Conservation (phyloP, 306 rosid genomes). For the Trifolium repens region DNA sequence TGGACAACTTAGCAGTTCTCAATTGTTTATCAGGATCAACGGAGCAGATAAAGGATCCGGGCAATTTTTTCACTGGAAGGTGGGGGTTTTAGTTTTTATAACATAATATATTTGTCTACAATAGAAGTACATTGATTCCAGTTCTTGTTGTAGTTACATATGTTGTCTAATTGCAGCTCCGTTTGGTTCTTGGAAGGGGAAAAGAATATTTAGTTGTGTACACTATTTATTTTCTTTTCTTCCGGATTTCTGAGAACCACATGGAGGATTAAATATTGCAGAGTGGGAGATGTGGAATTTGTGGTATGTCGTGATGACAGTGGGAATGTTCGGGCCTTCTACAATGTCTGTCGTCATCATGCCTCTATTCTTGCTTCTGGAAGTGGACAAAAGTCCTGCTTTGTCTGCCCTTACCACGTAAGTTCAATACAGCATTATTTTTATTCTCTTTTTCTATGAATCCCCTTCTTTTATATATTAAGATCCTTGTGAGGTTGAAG, state of each 20-base stretch:
- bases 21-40: constrained; percentile 58
- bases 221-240: constrained; percentile 45
- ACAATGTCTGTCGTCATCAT: constrained; percentile 93
- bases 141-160: neutral
- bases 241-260: constrained; percentile 49
- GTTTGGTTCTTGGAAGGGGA: constrained; percentile 49
- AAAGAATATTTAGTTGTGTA: constrained; percentile 38
- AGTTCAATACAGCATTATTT: constrained; percentile 46
- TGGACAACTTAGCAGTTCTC: neutral
- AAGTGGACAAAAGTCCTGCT: constrained; percentile 78
- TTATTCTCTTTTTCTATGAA: neutral
- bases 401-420: constrained; percentile 96
- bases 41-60: constrained; percentile 66
- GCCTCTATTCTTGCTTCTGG: constrained; percentile 82
- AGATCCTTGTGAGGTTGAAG: constrained; percentile 17
- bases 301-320: constrained; percentile 74
- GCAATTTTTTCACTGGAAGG: constrained; percentile 88
- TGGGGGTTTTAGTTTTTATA: constrained; percentile 1
- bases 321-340: constrained; percentile 71
- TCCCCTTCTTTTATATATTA: neutral
- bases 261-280: constrained; percentile 50
- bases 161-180: constrained; percentile 40
- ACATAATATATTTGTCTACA: constrained; percentile 1
- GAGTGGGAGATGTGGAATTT: constrained; percentile 79
- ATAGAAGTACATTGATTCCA: neutral